Percentiles rank a stretch among this genome's conserved stretches.
phyloP scores from a whole-genome alignment of 768 basidiomycete species.

The Leccinellum rugosiceps region DNA sequence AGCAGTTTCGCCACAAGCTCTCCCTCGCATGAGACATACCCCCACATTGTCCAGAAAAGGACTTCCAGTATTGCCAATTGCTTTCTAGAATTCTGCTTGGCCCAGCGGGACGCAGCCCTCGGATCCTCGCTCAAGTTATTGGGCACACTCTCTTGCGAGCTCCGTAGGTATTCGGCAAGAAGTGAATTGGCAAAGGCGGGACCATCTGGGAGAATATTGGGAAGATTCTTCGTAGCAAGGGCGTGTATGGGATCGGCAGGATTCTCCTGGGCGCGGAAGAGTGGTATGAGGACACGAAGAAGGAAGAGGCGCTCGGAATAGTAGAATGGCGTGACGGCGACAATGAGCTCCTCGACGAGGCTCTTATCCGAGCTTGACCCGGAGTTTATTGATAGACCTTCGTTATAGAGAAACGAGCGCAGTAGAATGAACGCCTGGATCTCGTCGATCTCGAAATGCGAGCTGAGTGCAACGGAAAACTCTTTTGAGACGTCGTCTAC shows the following conservation, averaged over 20 bases:
- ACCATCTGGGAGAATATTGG: slow-evolving; percentile 61
- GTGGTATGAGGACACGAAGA: slow-evolving; percentile 65
- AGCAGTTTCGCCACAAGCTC: slow-evolving; percentile 60
- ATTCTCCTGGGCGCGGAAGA: slow-evolving; percentile 71
- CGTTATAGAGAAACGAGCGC: slow-evolving; percentile 75
- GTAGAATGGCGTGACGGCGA: slow-evolving; percentile 78
- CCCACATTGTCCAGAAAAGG: slow-evolving; percentile 88
- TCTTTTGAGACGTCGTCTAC: slow-evolving; percentile 72
- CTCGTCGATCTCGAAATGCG: slow-evolving; percentile 73
- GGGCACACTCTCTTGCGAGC: slow-evolving; percentile 49
- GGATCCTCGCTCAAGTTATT: slow-evolving; percentile 47
- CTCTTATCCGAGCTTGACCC: slow-evolving; percentile 42
- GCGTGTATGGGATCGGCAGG: slow-evolving; percentile 49
- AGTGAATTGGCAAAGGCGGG: slow-evolving; percentile 58
- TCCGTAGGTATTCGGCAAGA: slow-evolving; percentile 55
- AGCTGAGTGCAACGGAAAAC: slow-evolving; percentile 68
- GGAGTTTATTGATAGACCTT: slow-evolving; percentile 56
- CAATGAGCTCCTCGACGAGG: slow-evolving; percentile 39
- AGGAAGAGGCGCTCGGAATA: slow-evolving; percentile 74
- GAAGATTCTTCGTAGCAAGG: slow-evolving; percentile 53
- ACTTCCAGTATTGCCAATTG: slow-evolving; percentile 82
- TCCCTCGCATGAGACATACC: slow-evolving; percentile 62
- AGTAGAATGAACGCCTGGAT: slow-evolving; percentile 73
- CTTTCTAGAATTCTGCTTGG: slow-evolving; percentile 71
- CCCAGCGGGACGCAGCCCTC: slow-evolving; percentile 59